Base-by-base conservation (phyloP, 169 alveolate species). In the Cryptosporidium parvum region DNA sequence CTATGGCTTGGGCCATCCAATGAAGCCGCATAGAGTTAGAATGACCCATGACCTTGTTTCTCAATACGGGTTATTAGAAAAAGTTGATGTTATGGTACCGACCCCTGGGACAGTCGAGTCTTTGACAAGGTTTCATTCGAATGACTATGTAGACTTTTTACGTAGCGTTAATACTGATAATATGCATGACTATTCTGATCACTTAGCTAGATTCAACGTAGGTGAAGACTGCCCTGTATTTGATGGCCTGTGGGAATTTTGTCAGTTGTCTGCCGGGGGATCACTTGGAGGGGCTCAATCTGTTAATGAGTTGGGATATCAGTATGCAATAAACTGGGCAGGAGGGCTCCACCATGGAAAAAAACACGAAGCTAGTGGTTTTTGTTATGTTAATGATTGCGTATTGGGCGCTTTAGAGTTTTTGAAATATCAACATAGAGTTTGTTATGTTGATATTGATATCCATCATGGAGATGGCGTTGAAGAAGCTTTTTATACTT, bases 381-480 rank as follows among this genome's bases (percentile, higher is more conserved):
- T 96, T 89, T 96, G 98, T 91, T 96, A 96, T 86, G 93, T 95
- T 35, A 96, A 96, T 75, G 98, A 96, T 91, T 95, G 97, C 85
- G 98, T 96, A 7, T 85, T 96, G 37, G 98, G 95, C 3, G 95
- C 95, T 52, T 75, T 96, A 44, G 97, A 95, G 92, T 92, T 96
- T 44, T 86, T 96, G 58, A 96, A 96, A 61, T 85, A 89, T 37
- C 93, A 94, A 86, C 94, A 95, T 69, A 93, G 98, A 85, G 98
- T 96, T 1, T 92, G 95, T 65, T 96, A 96, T 86, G 94, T 96
- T 18, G 98, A 96, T 92, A 95, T 96, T 61, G 98, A 96, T 92
- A 94, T 95, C 33, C 99, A 97, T 91, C 99, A 97, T 93, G 99
- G 99, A 29, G 99, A 97, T 93, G 99, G 99, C n/a, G 99, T 97